Evolutionary conservation across 1,284 basidiomycete species (phyloP).

Genomic region (Leccinum angustisporum): DNA sequence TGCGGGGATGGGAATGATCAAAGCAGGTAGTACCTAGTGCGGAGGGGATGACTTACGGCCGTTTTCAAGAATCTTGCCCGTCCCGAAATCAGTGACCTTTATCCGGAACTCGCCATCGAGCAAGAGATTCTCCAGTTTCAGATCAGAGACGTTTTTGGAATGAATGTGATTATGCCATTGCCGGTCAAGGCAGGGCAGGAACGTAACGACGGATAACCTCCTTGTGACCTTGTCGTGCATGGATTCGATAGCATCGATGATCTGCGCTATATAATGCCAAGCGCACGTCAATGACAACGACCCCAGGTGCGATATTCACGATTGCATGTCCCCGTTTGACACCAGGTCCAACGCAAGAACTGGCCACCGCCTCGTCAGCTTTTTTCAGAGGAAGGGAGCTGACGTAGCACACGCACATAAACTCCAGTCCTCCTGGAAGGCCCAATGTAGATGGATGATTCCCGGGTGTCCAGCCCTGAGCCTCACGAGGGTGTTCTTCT

Average conservation of each 20-base stretch:
- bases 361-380: constrained; percentile 33
- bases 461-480: constrained; percentile 77
- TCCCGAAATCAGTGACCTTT: constrained; percentile 31
- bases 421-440: constrained; percentile 83
- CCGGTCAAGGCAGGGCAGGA: not conserved
- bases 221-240: constrained; percentile 89
- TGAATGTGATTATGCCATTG: constrained; percentile 10
- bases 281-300: constrained; percentile 78
- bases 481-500: constrained; percentile 63
- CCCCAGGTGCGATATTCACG: constrained; percentile 76
- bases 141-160: constrained; percentile 42
- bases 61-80: too few relatives aligned
- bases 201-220: constrained; percentile 81
- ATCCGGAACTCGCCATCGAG: constrained; percentile 79
- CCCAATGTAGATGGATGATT: constrained; percentile 77
- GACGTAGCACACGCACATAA: constrained; percentile 54
- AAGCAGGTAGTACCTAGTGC: too few relatives aligned
- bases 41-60: too few relatives aligned
- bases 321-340: constrained; percentile 86
- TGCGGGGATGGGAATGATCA: too few relatives aligned
- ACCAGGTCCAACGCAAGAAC: constrained; percentile 91
- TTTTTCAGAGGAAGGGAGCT: not conserved
- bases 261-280: constrained; percentile 83
- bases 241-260: constrained; percentile 84
- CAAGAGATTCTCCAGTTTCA: constrained; percentile 93